Percentiles rank a stretch among this genome's conserved stretches.
These are phyloP conservation scores for Leccinum truebloodii DNA, from an alignment of 768 basidiomycete species.

Conservation along the genomic window DNA sequence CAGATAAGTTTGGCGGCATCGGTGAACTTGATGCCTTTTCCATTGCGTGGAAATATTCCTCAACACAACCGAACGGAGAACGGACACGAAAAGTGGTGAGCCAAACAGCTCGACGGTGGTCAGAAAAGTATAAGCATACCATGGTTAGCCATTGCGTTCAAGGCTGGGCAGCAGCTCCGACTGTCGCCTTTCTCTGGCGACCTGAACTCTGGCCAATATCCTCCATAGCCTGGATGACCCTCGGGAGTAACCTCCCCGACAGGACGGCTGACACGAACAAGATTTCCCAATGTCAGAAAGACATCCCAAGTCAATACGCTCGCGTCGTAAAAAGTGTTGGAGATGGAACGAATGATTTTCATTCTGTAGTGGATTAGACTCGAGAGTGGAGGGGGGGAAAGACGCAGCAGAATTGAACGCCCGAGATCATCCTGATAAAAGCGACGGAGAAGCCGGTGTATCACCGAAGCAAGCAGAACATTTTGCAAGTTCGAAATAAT, in stretches of 20 bases:
- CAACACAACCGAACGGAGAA: not conserved
- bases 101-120: constrained; percentile 27
- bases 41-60: constrained; percentile 57
- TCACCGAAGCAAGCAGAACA: not conserved
- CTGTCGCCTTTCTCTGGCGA: constrained; percentile 63
- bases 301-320: constrained; percentile 13
- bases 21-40: constrained; percentile 63
- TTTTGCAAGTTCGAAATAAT: not conserved
- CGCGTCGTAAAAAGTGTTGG: constrained; percentile 1
- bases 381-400: not conserved
- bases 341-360: constrained; percentile 6
- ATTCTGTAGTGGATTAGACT: constrained; percentile 5
- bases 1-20: constrained; percentile 41
- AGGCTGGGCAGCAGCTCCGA: constrained; percentile 66
- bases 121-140: constrained; percentile 52
- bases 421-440: constrained; percentile 6
- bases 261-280: constrained; percentile 29
- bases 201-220: constrained; percentile 68
- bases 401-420: not conserved
- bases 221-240: constrained; percentile 54
- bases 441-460: not conserved
- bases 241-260: too few relatives aligned
- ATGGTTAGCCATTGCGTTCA: constrained; percentile 82
- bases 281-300: constrained; percentile 18
- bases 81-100: not conserved